Evolutionary conservation across 2,329 filamentous ascomycete species (phyloP).

Genomic region (Epichloe scottii): DNA sequence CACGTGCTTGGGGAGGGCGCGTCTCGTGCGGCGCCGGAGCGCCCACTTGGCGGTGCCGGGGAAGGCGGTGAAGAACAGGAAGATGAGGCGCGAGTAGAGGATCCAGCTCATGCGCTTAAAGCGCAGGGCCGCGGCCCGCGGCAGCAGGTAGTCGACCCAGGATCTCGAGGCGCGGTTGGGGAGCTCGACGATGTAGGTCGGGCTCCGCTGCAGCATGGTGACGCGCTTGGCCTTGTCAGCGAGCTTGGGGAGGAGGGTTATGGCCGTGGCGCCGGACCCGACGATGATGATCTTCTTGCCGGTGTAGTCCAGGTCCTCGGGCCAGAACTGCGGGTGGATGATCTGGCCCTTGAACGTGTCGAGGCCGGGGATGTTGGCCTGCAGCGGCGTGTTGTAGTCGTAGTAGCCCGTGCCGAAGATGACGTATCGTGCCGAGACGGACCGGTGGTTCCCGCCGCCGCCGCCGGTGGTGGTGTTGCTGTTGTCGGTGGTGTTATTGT

Average conservation of each 20-base stretch:
- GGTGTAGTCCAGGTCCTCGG: conserved; percentile 47
- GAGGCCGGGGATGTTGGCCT: conserved; percentile 49
- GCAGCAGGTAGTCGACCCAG: too few species aligned
- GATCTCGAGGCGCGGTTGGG: conserved; percentile 29
- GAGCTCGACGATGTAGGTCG: conserved; percentile 52
- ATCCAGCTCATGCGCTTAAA: conserved; percentile 22
- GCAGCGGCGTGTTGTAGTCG: conserved; percentile 49
- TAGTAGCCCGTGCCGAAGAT: conserved; percentile 47
- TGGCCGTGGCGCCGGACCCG: conserved; percentile 62
- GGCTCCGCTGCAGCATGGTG: conserved; percentile 68
- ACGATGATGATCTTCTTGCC: conserved; percentile 57
- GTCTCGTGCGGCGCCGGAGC: conserved; percentile 37
- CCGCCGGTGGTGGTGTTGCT: too few species aligned
- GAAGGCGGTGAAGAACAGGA: neutral
- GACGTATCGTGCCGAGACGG: conserved; percentile 34
- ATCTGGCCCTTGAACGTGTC: conserved; percentile 48
- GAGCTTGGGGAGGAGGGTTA: conserved; percentile 60
- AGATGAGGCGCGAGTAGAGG: conserved; percentile 32
- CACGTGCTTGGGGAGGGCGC: conserved; percentile 31
- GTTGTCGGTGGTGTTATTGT: too few species aligned
- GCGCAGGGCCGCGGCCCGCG: conserved; percentile 32
- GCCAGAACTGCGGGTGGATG: conserved; percentile 66
- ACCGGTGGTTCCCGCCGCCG: too few species aligned
- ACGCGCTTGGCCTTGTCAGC: conserved; percentile 49
- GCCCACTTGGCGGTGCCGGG: neutral